Evolutionary conservation across 1,284 basidiomycete genomes (phyloP).

Genomic region (Austroboletus niveus): DNA sequence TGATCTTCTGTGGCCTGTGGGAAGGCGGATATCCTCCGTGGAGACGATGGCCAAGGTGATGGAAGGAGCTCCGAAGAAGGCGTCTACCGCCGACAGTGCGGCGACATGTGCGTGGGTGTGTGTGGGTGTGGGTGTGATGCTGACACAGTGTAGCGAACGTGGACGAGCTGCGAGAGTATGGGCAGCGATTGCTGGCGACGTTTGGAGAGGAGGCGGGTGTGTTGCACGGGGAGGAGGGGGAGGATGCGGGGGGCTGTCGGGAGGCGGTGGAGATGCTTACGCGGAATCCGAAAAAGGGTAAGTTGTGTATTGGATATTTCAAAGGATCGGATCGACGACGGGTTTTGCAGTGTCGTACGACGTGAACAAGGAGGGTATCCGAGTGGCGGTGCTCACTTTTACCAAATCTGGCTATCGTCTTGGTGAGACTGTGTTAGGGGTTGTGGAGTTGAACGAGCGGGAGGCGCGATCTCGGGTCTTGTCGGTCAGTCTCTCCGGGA

Average conservation of each 20-base stretch:
- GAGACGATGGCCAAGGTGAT: constrained; percentile 19
- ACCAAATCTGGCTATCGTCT: constrained; percentile 86
- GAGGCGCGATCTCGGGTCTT: constrained; percentile 61
- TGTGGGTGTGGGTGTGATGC: background rate
- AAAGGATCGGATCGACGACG: background rate
- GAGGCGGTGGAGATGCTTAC: constrained; percentile 91
- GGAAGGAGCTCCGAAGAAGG: constrained; percentile 14
- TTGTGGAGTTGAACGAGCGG: constrained; percentile 81
- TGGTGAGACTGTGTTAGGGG: constrained; percentile 85
- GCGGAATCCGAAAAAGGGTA: constrained; percentile 84
- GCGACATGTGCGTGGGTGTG: constrained; percentile 6
- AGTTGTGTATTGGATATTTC: constrained; percentile 17
- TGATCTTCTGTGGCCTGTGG: constrained; percentile 69
- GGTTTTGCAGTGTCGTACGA: constrained; percentile 78
- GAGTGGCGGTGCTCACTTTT: constrained; percentile 88
- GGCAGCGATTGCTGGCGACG: constrained; percentile 45
- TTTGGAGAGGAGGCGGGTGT: constrained; percentile 38
- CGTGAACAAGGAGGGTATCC: constrained; percentile 85
- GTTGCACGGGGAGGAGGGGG: constrained; percentile 36
- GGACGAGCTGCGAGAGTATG: constrained; percentile 40
- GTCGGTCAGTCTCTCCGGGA: constrained; percentile 51
- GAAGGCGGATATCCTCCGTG: constrained; percentile 30
- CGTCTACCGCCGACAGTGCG: background rate
- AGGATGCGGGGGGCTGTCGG: constrained; percentile 67
- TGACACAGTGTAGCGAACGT: constrained; percentile 20